These are phyloP conservation scores for Ustilago shanxiensis DNA, from an alignment of 1,284 basidiomycete genomes.

Conservation along the genomic window DNA sequence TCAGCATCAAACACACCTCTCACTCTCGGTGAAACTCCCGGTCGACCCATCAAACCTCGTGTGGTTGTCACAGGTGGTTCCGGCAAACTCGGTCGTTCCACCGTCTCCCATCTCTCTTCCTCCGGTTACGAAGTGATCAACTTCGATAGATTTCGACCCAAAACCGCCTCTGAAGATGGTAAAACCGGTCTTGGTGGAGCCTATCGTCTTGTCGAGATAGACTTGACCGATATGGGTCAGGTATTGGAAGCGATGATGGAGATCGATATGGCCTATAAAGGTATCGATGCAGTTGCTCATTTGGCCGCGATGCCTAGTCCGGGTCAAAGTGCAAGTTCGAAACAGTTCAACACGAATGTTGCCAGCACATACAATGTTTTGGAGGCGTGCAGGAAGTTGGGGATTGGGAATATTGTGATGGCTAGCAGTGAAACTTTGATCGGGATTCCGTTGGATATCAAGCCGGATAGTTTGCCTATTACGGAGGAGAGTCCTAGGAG, in stretches of 20 bases:
- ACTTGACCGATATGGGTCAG: conserved; percentile 69
- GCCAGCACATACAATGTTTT: conserved; percentile 71
- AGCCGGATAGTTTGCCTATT: conserved; percentile 67
- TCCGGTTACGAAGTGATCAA: conserved; percentile 53
- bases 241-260: conserved; percentile 66
- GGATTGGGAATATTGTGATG: conserved; percentile 69
- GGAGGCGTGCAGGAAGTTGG: conserved; percentile 69
- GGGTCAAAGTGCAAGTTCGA: conserved; percentile 62
- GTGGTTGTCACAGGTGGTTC: conserved; percentile 70
- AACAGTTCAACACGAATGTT: conserved; percentile 71
- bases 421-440: conserved; percentile 71
- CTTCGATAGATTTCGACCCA: conserved; percentile 61
- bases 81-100: conserved; percentile 69
- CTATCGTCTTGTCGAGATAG: conserved; percentile 61
- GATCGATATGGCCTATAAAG: conserved; percentile 69
- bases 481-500: conserved; percentile 65
- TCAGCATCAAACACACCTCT: conserved; percentile 8
- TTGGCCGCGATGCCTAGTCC: conserved; percentile 71
- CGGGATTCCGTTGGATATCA: conserved; percentile 70
- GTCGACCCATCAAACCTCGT: conserved; percentile 31
- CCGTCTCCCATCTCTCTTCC: conserved; percentile 66
- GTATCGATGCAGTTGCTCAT: conserved; percentile 70
- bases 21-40: conserved; percentile 23
- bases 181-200: conserved; percentile 58
- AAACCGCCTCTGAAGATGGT: conserved; percentile 62